Percentiles rank a stretch among this genome's conserved stretches.
Conservation (phyloP, 495 filamentous ascomycete species). For the Annulohypoxylon maeteangense region DNA sequence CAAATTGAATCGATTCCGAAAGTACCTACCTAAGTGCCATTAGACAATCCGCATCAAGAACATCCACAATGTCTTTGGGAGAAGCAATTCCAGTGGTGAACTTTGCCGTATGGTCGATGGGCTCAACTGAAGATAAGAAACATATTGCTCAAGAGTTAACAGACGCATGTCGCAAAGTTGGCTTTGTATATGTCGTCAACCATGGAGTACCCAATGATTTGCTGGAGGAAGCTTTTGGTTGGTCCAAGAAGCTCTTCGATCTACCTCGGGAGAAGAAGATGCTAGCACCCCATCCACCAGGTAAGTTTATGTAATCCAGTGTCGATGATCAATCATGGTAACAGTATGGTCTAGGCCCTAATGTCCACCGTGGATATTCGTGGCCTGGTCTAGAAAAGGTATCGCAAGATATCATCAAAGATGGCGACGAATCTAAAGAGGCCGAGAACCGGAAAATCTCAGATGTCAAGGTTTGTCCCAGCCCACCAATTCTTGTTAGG, state of each 20-base stretch:
- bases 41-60: background rate
- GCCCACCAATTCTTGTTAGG: background rate
- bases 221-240: constrained; percentile 65
- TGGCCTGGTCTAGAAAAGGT: constrained; percentile 74
- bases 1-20: background rate
- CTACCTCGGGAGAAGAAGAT: constrained; percentile 52
- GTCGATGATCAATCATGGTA: background rate
- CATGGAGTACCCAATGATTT: constrained; percentile 59
- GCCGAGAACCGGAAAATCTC: constrained; percentile 50
- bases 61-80: background rate
- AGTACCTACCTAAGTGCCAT: background rate
- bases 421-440: constrained; percentile 51
- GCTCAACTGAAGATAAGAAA: constrained; percentile 49
- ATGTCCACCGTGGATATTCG: constrained; percentile 71
- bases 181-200: constrained; percentile 69
- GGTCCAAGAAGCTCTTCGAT: constrained; percentile 57
- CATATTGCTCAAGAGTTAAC: constrained; percentile 61
- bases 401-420: constrained; percentile 65
- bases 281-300: constrained; percentile 70
- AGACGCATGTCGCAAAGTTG: constrained; percentile 65
- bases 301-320: constrained; percentile 49
- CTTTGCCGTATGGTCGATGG: constrained; percentile 53
- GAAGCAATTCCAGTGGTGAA: constrained; percentile 65
- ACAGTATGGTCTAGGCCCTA: constrained; percentile 30
- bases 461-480: constrained; percentile 53